Percentiles rank a stretch among this genome's conserved stretches.
These are phyloP conservation scores for Coniochaeta prunicola DNA, from an alignment of 2,329 filamentous ascomycete species.

Conservation along the genomic window DNA sequence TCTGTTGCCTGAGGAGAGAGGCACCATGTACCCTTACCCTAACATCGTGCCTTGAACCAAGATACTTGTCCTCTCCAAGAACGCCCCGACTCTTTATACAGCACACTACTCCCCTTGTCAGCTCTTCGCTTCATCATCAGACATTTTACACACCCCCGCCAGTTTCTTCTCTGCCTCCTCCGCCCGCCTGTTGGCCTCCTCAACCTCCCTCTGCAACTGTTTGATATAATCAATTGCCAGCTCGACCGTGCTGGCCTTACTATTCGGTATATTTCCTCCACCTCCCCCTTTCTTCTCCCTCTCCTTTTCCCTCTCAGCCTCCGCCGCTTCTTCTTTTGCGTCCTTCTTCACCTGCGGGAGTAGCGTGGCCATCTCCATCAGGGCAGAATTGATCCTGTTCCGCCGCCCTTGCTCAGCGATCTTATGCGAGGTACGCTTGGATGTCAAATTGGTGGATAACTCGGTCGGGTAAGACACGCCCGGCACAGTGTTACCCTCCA, in stretches of 20 bases:
- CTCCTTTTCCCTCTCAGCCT: slow-evolving; percentile 29
- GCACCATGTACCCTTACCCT: too few species aligned
- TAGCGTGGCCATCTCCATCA: slow-evolving; percentile 84
- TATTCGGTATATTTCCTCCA: slow-evolving; percentile 55
- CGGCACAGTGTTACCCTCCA: slow-evolving; percentile 86
- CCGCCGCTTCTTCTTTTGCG: slow-evolving; percentile 20
- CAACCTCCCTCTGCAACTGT: slow-evolving; percentile 66
- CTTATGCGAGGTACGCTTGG: slow-evolving; percentile 95
- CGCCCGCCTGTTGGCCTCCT: slow-evolving; percentile 55
- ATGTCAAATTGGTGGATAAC: slow-evolving; percentile 87
- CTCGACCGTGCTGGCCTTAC: slow-evolving; percentile 97
- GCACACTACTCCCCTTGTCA: too few species aligned
- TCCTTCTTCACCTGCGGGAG: slow-evolving; percentile 46
- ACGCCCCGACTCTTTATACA: too few species aligned
- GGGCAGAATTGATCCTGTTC: slow-evolving; percentile 89
- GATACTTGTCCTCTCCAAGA: background rate
- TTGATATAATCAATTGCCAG: slow-evolving; percentile 95
- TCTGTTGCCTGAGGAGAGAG: too few species aligned
- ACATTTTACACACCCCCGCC: slow-evolving; percentile 5
- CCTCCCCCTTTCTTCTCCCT: slow-evolving; percentile 34
- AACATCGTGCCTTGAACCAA: too few species aligned
- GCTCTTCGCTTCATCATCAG: background rate
- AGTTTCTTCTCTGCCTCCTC: slow-evolving; percentile 59
- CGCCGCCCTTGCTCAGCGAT: slow-evolving; percentile 93
- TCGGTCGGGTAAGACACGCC: slow-evolving; percentile 87